A percentile compares a stretch with the other conserved stretches of the same genome.
phyloP scores from a whole-genome alignment of 2,329 filamentous ascomycete genomes.

The Chaetoscypha palmicola region DNA sequence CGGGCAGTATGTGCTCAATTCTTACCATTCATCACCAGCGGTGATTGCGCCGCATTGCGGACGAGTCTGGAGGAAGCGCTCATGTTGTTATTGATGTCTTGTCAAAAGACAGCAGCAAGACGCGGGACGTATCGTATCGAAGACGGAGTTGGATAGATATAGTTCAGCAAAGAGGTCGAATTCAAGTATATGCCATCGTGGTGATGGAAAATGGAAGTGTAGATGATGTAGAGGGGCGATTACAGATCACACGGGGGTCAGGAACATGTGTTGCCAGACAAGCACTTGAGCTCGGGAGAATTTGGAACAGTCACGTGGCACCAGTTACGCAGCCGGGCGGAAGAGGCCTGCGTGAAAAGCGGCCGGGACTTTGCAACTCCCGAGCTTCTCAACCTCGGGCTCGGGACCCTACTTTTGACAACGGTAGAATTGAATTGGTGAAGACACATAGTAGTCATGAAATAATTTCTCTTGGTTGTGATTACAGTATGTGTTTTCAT shows the following conservation, averaged over 20 bases:
- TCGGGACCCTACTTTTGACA: too few species aligned
- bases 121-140: not conserved
- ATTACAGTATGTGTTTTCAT: too few species aligned
- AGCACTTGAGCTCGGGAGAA: constrained; percentile 12
- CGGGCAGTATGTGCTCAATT: too few species aligned
- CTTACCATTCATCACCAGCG: constrained; percentile 27
- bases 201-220: constrained; percentile 9
- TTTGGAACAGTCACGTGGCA: not conserved
- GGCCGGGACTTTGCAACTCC: too few species aligned
- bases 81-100: constrained; percentile 23
- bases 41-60: constrained; percentile 30
- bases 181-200: constrained; percentile 13
- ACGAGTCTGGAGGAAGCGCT: constrained; percentile 32
- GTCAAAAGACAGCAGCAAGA: constrained; percentile 13
- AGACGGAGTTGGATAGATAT: not conserved
- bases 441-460: too few species aligned
- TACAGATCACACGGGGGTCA: constrained; percentile 10
- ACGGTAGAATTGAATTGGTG: too few species aligned
- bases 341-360: not conserved
- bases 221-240: constrained; percentile 11
- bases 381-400: too few species aligned
- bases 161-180: not conserved
- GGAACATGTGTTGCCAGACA: constrained; percentile 13
- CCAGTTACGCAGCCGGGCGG: not conserved
- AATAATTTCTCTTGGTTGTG: too few species aligned